phyloP scores from a whole-genome alignment of 2,329 filamentous ascomycete genomes.

The Aspergillus eucalypticola region DNA sequence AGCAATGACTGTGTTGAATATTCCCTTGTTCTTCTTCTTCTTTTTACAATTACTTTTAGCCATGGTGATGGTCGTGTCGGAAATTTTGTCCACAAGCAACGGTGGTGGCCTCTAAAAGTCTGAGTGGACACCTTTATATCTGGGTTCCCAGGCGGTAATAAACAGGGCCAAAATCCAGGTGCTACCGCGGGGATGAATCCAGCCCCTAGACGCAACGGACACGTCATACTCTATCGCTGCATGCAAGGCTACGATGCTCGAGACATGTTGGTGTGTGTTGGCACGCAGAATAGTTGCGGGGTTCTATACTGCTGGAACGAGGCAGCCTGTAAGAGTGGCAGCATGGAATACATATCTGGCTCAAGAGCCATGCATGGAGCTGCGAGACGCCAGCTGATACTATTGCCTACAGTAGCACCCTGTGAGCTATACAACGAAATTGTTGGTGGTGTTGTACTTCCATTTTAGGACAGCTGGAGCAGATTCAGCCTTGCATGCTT shows the following conservation, averaged over 20 bases:
- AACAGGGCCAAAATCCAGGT: accelerated
- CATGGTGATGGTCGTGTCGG: no score
- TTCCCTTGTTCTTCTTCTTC: no score
- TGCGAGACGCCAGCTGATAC: not conserved
- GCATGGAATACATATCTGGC: not conserved
- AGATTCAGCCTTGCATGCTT: not conserved
- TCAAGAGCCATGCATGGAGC: not conserved
- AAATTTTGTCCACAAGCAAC: no score
- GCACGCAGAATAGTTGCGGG: not conserved
- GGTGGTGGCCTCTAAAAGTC: no score
- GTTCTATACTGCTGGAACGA: not conserved
- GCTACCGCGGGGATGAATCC: no score
- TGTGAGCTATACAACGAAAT: not conserved
- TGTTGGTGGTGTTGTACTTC: not conserved
- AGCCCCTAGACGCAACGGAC: no score
- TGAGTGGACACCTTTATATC: no score
- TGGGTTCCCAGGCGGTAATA: no score
- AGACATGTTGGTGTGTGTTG: not conserved
- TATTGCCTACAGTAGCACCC: not conserved
- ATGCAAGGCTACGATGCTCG: no score
- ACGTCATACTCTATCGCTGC: no score
- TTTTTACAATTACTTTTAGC: no score
- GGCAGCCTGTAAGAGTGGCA: not conserved
- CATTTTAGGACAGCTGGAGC: not conserved
- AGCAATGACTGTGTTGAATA: no score